Conservation (phyloP, 139 green algal species). For the Chlorella ohadii region DNA sequence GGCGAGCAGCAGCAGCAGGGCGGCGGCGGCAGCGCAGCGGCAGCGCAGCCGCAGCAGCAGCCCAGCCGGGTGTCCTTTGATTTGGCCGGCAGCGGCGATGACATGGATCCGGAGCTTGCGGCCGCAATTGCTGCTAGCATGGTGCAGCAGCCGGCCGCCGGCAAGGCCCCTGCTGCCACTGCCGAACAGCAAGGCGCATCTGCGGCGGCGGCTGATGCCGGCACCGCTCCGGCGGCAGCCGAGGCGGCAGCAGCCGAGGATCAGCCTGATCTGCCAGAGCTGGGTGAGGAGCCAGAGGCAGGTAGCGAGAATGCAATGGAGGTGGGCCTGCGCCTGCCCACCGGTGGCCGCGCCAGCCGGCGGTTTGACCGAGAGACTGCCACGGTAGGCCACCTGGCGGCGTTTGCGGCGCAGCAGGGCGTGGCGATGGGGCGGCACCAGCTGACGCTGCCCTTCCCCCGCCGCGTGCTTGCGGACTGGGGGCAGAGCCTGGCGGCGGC, state of each 20-base stretch:
- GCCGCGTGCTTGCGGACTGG: constrained; percentile 19
- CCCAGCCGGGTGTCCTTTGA: not conserved
- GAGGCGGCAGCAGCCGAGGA: not conserved
- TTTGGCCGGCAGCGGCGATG: not conserved
- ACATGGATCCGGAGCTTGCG: constrained; percentile 67
- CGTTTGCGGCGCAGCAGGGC: constrained; percentile 25
- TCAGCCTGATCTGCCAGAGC: not conserved
- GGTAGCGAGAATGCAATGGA: constrained; percentile 31
- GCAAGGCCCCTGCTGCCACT: not conserved
- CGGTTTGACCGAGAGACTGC: constrained; percentile 17
- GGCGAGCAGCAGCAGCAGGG: not conserved
- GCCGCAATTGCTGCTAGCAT: constrained; percentile 73
- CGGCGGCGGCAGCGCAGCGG: not conserved
- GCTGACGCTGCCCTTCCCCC: constrained; percentile 30
- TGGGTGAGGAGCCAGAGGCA: constrained; percentile 38
- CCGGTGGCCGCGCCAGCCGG: constrained; percentile 28
- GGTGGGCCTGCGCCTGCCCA: constrained; percentile 44
- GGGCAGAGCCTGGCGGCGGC: constrained; percentile 16
- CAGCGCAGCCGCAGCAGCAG: not conserved
- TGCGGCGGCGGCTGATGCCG: not conserved
- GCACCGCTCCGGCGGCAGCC: not conserved
- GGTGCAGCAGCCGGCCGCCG: constrained; percentile 17
- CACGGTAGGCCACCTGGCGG: constrained; percentile 44
- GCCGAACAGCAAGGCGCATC: not conserved
- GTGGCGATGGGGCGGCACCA: constrained; percentile 19